Base-by-base conservation (phyloP, 2,329 filamentous ascomycete species). In the Aspergillus caelatus region DNA sequence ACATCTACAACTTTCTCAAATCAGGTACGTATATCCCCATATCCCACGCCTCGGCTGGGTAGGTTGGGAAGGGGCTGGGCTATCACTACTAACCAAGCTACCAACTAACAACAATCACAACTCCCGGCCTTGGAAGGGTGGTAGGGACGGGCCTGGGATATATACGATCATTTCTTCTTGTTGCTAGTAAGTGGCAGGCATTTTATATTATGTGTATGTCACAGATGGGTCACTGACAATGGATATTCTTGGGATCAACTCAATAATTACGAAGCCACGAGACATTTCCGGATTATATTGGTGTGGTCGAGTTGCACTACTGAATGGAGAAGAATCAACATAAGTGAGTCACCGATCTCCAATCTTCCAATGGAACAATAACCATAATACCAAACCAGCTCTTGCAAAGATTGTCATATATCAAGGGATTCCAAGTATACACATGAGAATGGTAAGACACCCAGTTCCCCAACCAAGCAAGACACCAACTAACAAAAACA, bases 71-170 rank as follows among this genome's bases (percentile, higher is more conserved):
- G 61, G 60, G 61, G 57, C 36, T 57, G 46, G 58, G 58, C 10
- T 30, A 36, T 36, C 12, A 3, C 34, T 14, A 36, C 12, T 36
- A 36, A 36, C 4, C 16, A 8, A 7, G 36, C 55, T 60, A 39
- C n/a, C 28, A 14, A 50, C n/a, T 32, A 32, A 30, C 16, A n/a
- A 21, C 9, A 12, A 43, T 3, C n/a, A 30, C 28, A 34, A 46
- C 12, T 28, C 54, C 46, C 26, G 30, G 54, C 53, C 60, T 54
- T 48, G 56, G 60, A 26, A 41, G 60, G 56, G 55, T 54, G 56
- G 64, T 58, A 60, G 62, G 64, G 66, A 63, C 34, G 64, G 66
- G 62, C 64, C 48, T 63, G 62, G 62, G 64, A 54, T 56, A 54
- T 60, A n/a, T 46, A 39, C 26, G 45, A n/a, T 16, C 10, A 3